Percentiles rank a stretch among this genome's conserved stretches.
Conservation (phyloP, 331 rosid genomes). For the Ulmus americana region DNA sequence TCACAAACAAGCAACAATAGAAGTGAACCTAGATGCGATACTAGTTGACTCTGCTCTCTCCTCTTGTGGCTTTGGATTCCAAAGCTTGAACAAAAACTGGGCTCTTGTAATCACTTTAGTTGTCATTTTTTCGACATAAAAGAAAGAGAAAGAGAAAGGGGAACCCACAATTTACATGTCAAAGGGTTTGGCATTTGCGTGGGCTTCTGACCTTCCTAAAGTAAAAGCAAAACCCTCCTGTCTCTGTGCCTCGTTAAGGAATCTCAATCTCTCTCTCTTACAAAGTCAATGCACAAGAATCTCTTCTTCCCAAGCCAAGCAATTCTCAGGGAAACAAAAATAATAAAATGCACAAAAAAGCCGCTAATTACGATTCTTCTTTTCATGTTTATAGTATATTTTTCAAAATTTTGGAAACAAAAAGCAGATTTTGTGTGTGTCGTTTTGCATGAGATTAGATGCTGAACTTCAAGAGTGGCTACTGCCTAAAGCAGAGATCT, state of each 20-base stretch:
- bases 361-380: conserved; percentile 49
- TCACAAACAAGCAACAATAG: background rate
- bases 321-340: conserved; percentile 5
- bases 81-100: conserved; percentile 26
- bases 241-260: conserved; percentile 30
- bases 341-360: conserved; percentile 33
- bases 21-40: conserved; percentile 12
- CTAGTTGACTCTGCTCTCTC: conserved; percentile 29
- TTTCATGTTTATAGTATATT: background rate
- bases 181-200: conserved; percentile 29
- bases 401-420: background rate
- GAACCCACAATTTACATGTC: conserved; percentile 28
- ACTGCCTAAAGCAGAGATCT: conserved; percentile 25
- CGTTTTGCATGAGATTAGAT: conserved; percentile 17
- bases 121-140: conserved; percentile 23
- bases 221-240: conserved; percentile 3
- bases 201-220: conserved; percentile 22
- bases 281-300: conserved; percentile 56
- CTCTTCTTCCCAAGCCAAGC: conserved; percentile 43
- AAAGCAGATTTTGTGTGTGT: background rate
- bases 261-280: conserved; percentile 16
- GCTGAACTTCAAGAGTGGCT: background rate
- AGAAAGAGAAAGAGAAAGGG: conserved; percentile 25
- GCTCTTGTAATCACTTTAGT: conserved; percentile 38
- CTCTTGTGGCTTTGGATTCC: conserved; percentile 64